Conservation (phyloP, 306 rosid genomes). For the Oxytropis ochrocephala region DNA sequence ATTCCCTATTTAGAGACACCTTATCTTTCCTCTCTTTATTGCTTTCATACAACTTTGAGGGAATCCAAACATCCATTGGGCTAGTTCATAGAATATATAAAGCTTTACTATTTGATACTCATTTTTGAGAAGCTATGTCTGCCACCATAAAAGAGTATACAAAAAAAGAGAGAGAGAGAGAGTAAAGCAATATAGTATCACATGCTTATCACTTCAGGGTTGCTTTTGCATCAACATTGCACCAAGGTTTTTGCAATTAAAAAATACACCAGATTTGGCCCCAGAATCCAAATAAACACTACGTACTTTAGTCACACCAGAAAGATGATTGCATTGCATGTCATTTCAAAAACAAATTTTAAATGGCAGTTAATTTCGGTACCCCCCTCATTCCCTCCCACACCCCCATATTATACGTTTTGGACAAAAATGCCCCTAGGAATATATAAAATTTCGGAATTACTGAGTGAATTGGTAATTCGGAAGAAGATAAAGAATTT, state of each 20-base stretch:
- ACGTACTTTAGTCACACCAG: background rate
- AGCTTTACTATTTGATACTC: slow-evolving; percentile 18
- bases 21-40: slow-evolving; percentile 13
- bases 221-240: slow-evolving; percentile 29
- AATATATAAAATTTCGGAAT: too few relatives aligned
- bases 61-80: slow-evolving; percentile 27
- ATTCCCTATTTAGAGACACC: slow-evolving; percentile 23
- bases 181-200: slow-evolving; percentile 1
- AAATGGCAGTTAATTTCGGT: too few relatives aligned
- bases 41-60: slow-evolving; percentile 20
- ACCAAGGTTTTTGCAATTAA: background rate
- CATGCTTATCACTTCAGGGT: slow-evolving; percentile 26
- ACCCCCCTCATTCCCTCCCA: too few relatives aligned
- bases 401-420: too few relatives aligned
- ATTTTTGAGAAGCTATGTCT: background rate
- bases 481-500: too few relatives aligned
- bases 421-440: too few relatives aligned
- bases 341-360: background rate
- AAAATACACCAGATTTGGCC: slow-evolving; percentile 13
- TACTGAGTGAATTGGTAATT: too few relatives aligned
- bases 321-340: background rate
- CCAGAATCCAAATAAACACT: slow-evolving; percentile 10
- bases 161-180: background rate
- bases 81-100: slow-evolving; percentile 13
- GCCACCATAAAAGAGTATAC: slow-evolving; percentile 20